A percentile compares a stretch with the other conserved stretches of the same genome.
phyloP scores from a whole-genome alignment of 805 yeast species.

The Myxozyma lipomycoides region DNA sequence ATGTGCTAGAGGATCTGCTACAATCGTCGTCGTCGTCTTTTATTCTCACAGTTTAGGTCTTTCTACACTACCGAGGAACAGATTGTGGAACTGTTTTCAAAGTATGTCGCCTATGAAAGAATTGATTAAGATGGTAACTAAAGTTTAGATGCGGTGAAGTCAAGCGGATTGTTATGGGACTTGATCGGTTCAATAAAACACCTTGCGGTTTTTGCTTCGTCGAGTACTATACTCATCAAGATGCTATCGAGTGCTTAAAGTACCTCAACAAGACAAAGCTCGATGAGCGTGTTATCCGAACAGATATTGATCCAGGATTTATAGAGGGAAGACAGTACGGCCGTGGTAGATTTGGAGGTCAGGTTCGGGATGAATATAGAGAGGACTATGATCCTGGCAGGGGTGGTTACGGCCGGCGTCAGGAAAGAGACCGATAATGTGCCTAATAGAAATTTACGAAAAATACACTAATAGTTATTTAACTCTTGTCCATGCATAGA shows the following conservation, averaged over 20 bases:
- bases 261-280: constrained; percentile 76
- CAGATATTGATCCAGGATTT: constrained; percentile 95
- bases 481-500: no score
- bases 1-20: constrained; percentile 7
- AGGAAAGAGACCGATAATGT: background rate
- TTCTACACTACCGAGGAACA: constrained; percentile 95
- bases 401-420: constrained; percentile 41
- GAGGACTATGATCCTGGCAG: constrained; percentile 45
- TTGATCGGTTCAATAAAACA: constrained; percentile 82
- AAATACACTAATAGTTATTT: background rate
- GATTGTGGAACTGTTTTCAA: constrained; percentile 77
- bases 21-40: background rate
- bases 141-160: constrained; percentile 53
- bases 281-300: constrained; percentile 75
- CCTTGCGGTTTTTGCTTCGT: constrained; percentile 98
- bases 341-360: constrained; percentile 90
- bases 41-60: constrained; percentile 39
- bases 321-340: constrained; percentile 95
- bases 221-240: constrained; percentile 61
- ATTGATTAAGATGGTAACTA: background rate
- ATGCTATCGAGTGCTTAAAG: constrained; percentile 78
- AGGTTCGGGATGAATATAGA: constrained; percentile 65
- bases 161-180: constrained; percentile 84
- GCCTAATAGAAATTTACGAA: background rate
- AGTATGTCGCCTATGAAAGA: constrained; percentile 40